Evolutionary conservation across 371 early-diverging fungal species (phyloP).

Genomic region (Haplosporangium sp.): DNA sequence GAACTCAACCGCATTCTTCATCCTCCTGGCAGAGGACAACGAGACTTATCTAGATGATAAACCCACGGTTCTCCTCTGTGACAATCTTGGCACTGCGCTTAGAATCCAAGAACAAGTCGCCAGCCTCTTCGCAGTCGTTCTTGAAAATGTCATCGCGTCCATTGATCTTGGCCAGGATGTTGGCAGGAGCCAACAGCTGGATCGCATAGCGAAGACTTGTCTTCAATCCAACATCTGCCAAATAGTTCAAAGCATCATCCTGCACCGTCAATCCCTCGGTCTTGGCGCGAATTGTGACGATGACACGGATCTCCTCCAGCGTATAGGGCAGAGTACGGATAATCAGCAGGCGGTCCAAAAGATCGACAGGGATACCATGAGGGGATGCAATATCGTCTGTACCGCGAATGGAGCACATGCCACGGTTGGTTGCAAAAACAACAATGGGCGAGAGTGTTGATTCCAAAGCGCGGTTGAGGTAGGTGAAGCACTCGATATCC

Average conservation of each 20-base stretch:
- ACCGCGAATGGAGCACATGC: constrained; percentile 94
- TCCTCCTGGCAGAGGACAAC: too few species aligned
- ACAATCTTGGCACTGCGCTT: constrained; percentile 85
- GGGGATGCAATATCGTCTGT: constrained; percentile 92
- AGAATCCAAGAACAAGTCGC: constrained; percentile 90
- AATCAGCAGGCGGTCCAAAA: constrained; percentile 96
- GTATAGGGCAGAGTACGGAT: constrained; percentile 95
- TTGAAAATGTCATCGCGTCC: constrained; percentile 81
- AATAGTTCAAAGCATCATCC: constrained; percentile 78
- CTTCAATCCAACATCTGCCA: constrained; percentile 87
- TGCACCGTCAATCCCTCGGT: constrained; percentile 84
- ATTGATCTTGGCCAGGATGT: constrained; percentile 85
- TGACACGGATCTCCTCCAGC: constrained; percentile 89
- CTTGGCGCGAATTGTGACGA: constrained; percentile 92
- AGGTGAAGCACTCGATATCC: constrained; percentile 99
- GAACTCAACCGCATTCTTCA: too few species aligned
- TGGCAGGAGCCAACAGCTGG: constrained; percentile 95
- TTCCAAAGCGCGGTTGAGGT: constrained; percentile 97
- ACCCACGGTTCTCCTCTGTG: constrained; percentile 55
- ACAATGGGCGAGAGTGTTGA: constrained; percentile 96
- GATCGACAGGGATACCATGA: constrained; percentile 97
- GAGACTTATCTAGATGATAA: constrained; percentile 22
- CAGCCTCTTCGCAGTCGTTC: constrained; percentile 89
- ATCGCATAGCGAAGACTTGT: constrained; percentile 96
- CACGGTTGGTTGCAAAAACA: constrained; percentile 97